These are phyloP conservation scores for Aspergillus panamensis DNA, from an alignment of 495 filamentous ascomycete genomes.

Conservation along the genomic window DNA sequence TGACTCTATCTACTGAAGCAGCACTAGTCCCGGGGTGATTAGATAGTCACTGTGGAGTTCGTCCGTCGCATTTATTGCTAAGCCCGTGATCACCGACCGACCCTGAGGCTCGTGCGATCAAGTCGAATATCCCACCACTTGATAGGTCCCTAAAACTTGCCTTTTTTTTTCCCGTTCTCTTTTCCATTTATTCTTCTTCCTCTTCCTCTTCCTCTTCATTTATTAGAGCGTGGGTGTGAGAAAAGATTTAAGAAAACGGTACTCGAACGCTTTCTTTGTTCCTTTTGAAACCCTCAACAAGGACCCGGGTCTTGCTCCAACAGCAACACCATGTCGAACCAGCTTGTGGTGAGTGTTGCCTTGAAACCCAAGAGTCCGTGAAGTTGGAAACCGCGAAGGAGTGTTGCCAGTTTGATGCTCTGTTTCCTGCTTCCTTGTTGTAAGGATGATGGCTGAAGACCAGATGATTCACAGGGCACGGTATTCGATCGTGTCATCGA, in stretches of 20 bases:
- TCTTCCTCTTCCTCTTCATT: not conserved
- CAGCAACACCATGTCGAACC: conserved; percentile 54
- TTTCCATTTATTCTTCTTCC: not conserved
- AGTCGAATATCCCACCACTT: conserved; percentile 8
- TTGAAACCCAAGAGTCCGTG: conserved; percentile 19
- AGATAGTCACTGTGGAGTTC: conserved; percentile 18
- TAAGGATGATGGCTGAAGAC: conserved; percentile 32
- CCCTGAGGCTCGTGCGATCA: conserved; percentile 17
- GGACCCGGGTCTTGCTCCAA: conserved; percentile 14
- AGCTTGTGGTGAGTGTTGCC: conserved; percentile 57
- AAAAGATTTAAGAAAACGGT: not conserved
- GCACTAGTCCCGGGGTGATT: conserved; percentile 10
- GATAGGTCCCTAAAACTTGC: conserved; percentile 9
- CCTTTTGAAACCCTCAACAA: conserved; percentile 8
- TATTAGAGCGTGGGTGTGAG: conserved; percentile 9
- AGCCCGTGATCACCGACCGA: conserved; percentile 24
- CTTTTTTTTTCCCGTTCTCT: conserved; percentile 7
- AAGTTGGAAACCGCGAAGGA: conserved; percentile 2
- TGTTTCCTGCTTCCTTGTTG: conserved; percentile 18
- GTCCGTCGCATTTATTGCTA: conserved; percentile 21
- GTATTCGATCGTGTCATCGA: conserved; percentile 89
- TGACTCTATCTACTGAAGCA: conserved; percentile 15
- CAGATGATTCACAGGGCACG: conserved; percentile 54
- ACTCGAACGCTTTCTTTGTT: conserved; percentile 4
- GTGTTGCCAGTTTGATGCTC: conserved; percentile 14